Percentiles rank a stretch among this genome's conserved stretches.
phyloP scores from a whole-genome alignment of 352 stramenopile species.

The Globisporangium radiosum region DNA sequence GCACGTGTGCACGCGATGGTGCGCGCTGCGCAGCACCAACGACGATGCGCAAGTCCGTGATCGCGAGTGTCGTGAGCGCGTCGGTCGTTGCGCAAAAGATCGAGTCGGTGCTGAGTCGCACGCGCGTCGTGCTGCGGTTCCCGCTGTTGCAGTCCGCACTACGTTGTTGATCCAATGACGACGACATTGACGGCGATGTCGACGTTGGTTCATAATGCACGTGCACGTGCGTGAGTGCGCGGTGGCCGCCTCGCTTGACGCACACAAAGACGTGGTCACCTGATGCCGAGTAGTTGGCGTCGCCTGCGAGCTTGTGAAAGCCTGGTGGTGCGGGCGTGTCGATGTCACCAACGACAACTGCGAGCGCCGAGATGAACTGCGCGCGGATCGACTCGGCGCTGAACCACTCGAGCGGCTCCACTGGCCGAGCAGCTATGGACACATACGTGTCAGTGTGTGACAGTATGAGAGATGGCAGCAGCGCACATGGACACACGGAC shows the following conservation, averaged over 20 bases:
- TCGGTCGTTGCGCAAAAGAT: conserved; percentile 16
- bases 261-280: conserved; percentile 72
- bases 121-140: conserved; percentile 2
- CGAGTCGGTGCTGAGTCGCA: conserved; percentile 28
- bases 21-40: conserved; percentile 18
- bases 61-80: conserved; percentile 31
- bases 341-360: conserved; percentile 44
- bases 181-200: too few relatives aligned
- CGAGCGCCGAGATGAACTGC: conserved; percentile 61
- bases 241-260: conserved; percentile 36
- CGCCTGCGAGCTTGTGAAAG: conserved; percentile 42
- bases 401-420: conserved; percentile 45
- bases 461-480: too few relatives aligned
- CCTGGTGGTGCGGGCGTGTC: conserved; percentile 42
- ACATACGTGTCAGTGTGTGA: not conserved
- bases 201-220: conserved; percentile 2
- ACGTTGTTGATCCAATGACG: too few relatives aligned
- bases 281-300: conserved; percentile 57
- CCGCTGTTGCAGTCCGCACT: too few relatives aligned
- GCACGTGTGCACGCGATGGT: conserved; percentile 34
- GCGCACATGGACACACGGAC: too few relatives aligned
- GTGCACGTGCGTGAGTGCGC: conserved; percentile 32
- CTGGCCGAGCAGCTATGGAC: conserved; percentile 25
- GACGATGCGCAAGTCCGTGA: conserved; percentile 54
- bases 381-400: conserved; percentile 17